Percentiles rank a stretch among this genome's conserved stretches.
phyloP scores from a whole-genome alignment of 2,329 filamentous ascomycete genomes.

The Sarocladiaceae sp. region DNA sequence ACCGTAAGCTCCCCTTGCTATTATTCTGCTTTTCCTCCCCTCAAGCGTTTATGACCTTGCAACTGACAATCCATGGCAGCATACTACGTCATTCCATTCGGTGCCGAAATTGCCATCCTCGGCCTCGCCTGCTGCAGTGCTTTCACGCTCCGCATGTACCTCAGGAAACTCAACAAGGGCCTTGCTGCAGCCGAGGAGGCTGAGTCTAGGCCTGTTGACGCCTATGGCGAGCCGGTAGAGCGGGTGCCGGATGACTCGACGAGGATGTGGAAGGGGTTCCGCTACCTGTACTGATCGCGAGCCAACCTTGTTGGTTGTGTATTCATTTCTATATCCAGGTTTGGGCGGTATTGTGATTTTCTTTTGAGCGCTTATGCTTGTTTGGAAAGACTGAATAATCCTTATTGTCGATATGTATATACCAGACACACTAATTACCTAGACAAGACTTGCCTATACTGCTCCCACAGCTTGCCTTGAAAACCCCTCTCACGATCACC shows the following conservation, averaged over 20 bases:
- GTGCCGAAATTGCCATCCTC: slow-evolving; percentile 37
- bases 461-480: too few species aligned
- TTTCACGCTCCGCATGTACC: slow-evolving; percentile 13
- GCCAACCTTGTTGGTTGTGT: too few species aligned
- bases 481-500: too few species aligned
- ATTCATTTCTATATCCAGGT: too few species aligned
- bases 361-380: too few species aligned
- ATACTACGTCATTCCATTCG: slow-evolving; percentile 34
- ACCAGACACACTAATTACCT: too few species aligned
- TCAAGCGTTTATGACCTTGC: not conserved
- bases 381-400: too few species aligned
- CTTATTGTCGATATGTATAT: too few species aligned
- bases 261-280: slow-evolving; percentile 39
- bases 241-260: slow-evolving; percentile 33
- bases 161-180: not conserved
- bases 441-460: too few species aligned
- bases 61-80: not conserved
- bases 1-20: too few species aligned
- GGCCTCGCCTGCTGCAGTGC: slow-evolving; percentile 25
- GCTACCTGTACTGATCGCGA: slow-evolving; percentile 28
- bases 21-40: not conserved
- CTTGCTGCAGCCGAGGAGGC: slow-evolving; percentile 1
- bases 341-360: not conserved
- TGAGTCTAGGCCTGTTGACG: not conserved
- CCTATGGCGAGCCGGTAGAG: slow-evolving; percentile 1